These are phyloP conservation scores for Casuarina glauca DNA, from an alignment of 306 rosid species.

Conservation along the genomic window DNA sequence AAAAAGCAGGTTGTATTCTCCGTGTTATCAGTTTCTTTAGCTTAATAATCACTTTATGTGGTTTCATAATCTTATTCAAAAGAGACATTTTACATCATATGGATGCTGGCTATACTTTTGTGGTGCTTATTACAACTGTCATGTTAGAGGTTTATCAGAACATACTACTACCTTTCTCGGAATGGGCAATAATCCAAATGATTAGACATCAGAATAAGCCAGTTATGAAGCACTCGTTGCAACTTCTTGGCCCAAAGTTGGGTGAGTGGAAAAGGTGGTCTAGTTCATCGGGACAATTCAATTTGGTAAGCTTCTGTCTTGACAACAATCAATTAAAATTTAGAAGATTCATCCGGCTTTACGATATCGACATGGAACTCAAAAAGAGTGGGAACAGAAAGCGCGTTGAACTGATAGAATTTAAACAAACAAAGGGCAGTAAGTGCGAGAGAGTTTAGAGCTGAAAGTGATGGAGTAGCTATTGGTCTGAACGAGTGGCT, in stretches of 20 bases:
- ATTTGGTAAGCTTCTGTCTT: conserved; percentile 51
- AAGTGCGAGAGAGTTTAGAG: too few species aligned
- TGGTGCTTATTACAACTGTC: conserved; percentile 45
- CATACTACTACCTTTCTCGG: conserved; percentile 50
- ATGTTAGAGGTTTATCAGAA: conserved; percentile 59
- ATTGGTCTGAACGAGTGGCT: too few species aligned
- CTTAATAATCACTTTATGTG: conserved; percentile 37
- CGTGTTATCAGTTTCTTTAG: conserved; percentile 44
- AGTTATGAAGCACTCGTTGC: conserved; percentile 33
- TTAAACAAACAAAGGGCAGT: too few species aligned
- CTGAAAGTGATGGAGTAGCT: too few species aligned
- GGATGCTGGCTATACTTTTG: conserved; percentile 39
- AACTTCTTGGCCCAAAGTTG: conserved; percentile 39
- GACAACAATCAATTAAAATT: conserved; percentile 41
- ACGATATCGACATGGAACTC: conserved; percentile 31
- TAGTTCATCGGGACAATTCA: conserved; percentile 53
- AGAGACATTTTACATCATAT: conserved; percentile 20
- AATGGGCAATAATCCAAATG: conserved; percentile 59
- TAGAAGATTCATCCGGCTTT: conserved; percentile 30
- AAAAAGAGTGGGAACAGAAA: conserved; percentile 33
- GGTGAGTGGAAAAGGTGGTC: conserved; percentile 65
- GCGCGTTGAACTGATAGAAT: conserved; percentile 12
- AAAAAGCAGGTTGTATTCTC: conserved; percentile 46
- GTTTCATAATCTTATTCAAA: conserved; percentile 37
- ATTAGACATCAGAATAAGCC: conserved; percentile 42